These are phyloP conservation scores for Acrocalymma vagum DNA, from an alignment of 2,329 filamentous ascomycete species.

Conservation along the genomic window DNA sequence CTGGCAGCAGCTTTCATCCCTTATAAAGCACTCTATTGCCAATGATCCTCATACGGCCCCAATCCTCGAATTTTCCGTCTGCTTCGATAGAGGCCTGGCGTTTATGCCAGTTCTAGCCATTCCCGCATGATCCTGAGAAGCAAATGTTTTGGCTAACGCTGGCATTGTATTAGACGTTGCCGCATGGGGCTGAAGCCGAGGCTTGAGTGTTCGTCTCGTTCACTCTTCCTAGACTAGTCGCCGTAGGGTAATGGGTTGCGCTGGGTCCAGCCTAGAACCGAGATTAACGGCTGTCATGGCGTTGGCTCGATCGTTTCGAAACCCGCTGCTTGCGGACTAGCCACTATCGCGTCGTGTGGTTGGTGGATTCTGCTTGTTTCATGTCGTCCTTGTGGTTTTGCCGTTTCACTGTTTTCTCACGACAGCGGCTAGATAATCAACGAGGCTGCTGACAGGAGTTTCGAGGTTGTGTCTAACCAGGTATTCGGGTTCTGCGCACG, in stretches of 20 bases:
- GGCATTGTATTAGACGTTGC: conserved; percentile 13
- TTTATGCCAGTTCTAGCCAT: neutral
- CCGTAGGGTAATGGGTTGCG: conserved; percentile 20
- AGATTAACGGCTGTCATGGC: conserved; percentile 27
- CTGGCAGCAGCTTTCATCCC: conserved; percentile 9
- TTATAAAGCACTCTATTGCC: conserved; percentile 14
- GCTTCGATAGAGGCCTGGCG: conserved; percentile 1
- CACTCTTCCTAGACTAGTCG: conserved; percentile 13
- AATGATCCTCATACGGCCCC: neutral
- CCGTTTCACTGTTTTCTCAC: too few species aligned
- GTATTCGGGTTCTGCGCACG: too few species aligned
- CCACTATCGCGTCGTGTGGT: too few species aligned
- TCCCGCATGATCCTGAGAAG: conserved; percentile 24
- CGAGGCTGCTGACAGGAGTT: too few species aligned
- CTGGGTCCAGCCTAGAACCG: conserved; percentile 19
- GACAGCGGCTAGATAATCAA: too few species aligned
- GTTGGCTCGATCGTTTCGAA: conserved; percentile 33
- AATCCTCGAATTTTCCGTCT: neutral
- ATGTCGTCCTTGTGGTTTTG: too few species aligned
- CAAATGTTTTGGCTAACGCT: conserved; percentile 23
- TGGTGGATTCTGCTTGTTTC: too few species aligned
- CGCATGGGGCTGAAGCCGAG: conserved; percentile 17
- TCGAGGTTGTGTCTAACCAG: too few species aligned
- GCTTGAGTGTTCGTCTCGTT: conserved; percentile 18
- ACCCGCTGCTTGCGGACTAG: conserved; percentile 23